Base-by-base conservation (phyloP, 768 basidiomycete genomes). In the Coprinopsis cinerea region DNA sequence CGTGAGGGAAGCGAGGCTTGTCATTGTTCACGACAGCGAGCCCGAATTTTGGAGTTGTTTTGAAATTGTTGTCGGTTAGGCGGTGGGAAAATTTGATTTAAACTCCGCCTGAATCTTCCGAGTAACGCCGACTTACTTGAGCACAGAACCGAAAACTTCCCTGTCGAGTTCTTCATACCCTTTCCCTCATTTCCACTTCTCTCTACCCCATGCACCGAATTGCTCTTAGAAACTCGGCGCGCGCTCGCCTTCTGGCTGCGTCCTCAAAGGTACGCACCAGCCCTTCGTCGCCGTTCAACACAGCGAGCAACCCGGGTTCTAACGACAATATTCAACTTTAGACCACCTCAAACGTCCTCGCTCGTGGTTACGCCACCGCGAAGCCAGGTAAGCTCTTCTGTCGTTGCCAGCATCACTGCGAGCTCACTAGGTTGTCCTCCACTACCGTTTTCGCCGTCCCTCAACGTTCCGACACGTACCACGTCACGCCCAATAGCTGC, bases 311-410 rank as follows among this genome's bases (percentile, higher is more conserved):
- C 47, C 59, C 59, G 58, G 53, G 57, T 41, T 59, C 42, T 41
- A 52, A 63, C 64, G 24, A 60, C 57, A 49, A 56, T 57, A 60
- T 39, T 23, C 20, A 40, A 42, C 44, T 42, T 47, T 55, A 75
- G 73, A 66, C 66, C 67, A 68, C 75, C 63, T 72, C 73, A 53
- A 73, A 77, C 62, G 60, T 77, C 60, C 69, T 76, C 51, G 69
- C 83, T 65, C 90, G 95, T 66, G 77, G 87, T 55, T 99, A 99
- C 77, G 96, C 96, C 60, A 93, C 95, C 61, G 94, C 94, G 62
- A 99, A 99, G 77, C 85, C 96, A 72, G 89, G 94, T 97, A 58
- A 57, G 88, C 68, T 28, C 44, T 49, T 46, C 54, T 56, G 43
- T 47, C 41, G 36, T 30, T 22, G 20, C 5, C 10, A 23, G n/a